A percentile compares a stretch with the other conserved stretches of the same genome.
Conservation (phyloP, 495 filamentous ascomycete species). For the Aspergillus coremiiformis region DNA sequence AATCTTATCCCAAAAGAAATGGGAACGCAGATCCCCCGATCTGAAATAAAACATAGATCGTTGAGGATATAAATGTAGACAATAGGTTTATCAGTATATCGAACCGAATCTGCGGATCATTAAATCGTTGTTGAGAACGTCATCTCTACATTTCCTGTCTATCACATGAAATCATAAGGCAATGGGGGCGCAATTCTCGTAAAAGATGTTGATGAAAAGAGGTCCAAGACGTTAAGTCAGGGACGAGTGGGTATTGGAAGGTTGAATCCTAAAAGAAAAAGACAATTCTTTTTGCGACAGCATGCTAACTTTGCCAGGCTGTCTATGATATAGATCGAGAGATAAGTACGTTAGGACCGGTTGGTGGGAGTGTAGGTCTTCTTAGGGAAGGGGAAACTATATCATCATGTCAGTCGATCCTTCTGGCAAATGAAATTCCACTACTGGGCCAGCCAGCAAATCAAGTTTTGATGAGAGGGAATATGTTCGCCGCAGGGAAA, state of each 20-base stretch:
- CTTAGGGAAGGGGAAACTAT: constrained; percentile 77
- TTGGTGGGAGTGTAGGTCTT: constrained; percentile 55
- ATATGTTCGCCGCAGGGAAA: not conserved
- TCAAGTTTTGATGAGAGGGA: not conserved
- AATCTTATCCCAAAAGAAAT: not conserved
- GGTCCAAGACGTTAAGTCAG: constrained; percentile 35
- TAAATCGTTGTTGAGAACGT: constrained; percentile 42
- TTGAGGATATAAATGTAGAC: constrained; percentile 6
- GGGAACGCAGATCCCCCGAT: not conserved
- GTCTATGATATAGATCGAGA: constrained; percentile 3
- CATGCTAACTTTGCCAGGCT: not conserved
- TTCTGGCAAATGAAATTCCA: not conserved
- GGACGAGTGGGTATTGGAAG: constrained; percentile 40
- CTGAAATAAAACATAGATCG: not conserved
- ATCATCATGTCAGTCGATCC: constrained; percentile 9
- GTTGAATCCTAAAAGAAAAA: constrained; percentile 39
- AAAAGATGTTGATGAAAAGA: constrained; percentile 5
- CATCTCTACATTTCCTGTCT: constrained; percentile 21
- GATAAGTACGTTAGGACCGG: constrained; percentile 22
- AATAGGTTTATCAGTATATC: constrained; percentile 6
- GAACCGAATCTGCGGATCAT: constrained; percentile 9
- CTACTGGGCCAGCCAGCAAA: not conserved
- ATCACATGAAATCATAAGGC: constrained; percentile 11
- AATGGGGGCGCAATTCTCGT: constrained; percentile 7
- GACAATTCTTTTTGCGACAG: constrained; percentile 10